Base-by-base conservation (phyloP, 2,329 filamentous ascomycete genomes). In the Penicillium sp. region DNA sequence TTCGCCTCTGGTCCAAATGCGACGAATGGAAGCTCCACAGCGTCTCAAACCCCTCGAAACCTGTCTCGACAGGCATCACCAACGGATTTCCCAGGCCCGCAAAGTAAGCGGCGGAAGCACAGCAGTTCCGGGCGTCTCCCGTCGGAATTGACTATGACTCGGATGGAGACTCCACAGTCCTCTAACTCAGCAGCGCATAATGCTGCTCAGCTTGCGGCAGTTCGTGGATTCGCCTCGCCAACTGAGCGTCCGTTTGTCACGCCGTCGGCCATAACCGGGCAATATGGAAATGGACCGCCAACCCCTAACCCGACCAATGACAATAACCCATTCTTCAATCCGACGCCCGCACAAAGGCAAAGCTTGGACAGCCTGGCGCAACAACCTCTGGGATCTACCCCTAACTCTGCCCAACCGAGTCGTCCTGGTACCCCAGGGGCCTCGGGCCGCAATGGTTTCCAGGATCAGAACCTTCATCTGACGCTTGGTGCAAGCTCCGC, bases 101-200 rank as follows among this genome's bases (percentile, higher is more conserved):
- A 73, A 22, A 75, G 78, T 29, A 95, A 93, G 71, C 88, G 88
- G 66, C 77, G 88, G 46, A 95, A 94, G 62, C 80, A 82, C 4
- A 88, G 82, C 59, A 74, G 74, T 27, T 76, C 77, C 11, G 65
- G 70, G 22, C 85, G 85, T 60, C 68, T 93, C 10, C 84, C 86
- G 0, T 79, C 76, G 12, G 80, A 77, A 11, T 65, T 94, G 51
- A 76, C 82, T 6, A 94, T 95, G 88, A 94, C 88, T 2, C 79
- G 79, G 38, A 70, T 92, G 23, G 84, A 92, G 50, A 80, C 77
- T 2, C 68, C 61, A 38, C 67, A 67, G 34, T 49, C 61, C 12
- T 56, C 60, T 5, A 47, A 62, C 49, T 56, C 74, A 52, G 56
- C 68, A 53, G 55, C 66, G 44, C 50, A 57, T 38, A 54, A 59